Evolutionary conservation across 768 basidiomycete genomes (phyloP), one percentile per base, ranked within the genome.

Genomic region (Pleurotus tuoliensis): DNA sequence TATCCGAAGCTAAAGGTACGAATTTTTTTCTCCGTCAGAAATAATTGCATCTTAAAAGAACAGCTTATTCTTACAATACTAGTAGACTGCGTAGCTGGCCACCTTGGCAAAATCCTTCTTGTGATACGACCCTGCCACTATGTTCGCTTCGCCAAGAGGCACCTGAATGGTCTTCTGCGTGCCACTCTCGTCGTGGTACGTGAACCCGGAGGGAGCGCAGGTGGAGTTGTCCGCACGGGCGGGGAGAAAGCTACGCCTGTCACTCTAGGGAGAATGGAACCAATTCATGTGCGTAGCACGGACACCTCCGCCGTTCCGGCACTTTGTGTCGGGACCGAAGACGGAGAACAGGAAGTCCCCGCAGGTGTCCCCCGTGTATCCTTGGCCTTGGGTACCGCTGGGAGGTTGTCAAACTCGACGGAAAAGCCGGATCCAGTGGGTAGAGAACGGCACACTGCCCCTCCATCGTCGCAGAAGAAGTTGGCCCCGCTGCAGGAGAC

Each of bases 351-450:
- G 16, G 50, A 51, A 51, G n/a, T 9, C 18, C 16, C 16, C 15
- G 50, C 50, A 51, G 16, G n/a, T 16, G 38, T 25, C 25, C 7
- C 47, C 47, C 6, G 24, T 40, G 50, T 51, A 51, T 11, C 50
- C 50, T n/a, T 51, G 50, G 15, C 50, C 50, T 51, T 51, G 50
- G 22, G 50, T 51, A 5, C 50, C 13, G 50, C 50, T 7, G 50
- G 50, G n/a, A 51, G 50, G 24, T 24, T 15, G 15, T 30, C 15
- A 30, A 51, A 51, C 38, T 51, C 25, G 38, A 24, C 50, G 20
- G 50, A 51, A 34, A 51, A 51, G 4, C 50, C 50, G 1, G 12
- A 51, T 15, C 50, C 50, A 12, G 50, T 51, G n/a, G 50, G 50
- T 5, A 51, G n/a, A 22, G 27, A 6, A 25, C 50, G 38, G 50